These are phyloP conservation scores for Pythium aphanidermatum DNA, from an alignment of 352 stramenopile species.

Conservation along the genomic window DNA sequence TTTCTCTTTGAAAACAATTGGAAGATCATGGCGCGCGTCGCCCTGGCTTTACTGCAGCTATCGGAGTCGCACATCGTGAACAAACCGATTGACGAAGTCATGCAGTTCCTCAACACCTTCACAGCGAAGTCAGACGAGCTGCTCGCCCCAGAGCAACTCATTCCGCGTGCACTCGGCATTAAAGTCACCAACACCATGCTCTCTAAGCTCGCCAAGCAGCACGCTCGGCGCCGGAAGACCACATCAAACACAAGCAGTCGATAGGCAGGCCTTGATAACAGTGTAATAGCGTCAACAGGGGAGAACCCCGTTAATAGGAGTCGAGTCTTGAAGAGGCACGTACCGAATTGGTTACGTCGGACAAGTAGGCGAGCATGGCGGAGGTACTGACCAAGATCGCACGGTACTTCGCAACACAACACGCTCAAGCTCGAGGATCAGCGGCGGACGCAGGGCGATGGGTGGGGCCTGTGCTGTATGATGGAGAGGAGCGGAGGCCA, in stretches of 20 bases:
- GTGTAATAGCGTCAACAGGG: not conserved
- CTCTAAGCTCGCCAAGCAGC: slow-evolving; percentile 65
- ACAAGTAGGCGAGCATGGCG: too few species aligned
- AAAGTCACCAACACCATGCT: slow-evolving; percentile 80
- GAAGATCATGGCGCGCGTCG: slow-evolving; percentile 79
- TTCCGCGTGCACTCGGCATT: slow-evolving; percentile 44
- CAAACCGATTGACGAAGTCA: slow-evolving; percentile 77
- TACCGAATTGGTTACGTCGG: too few species aligned
- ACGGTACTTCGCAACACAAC: too few species aligned
- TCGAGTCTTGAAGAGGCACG: too few species aligned
- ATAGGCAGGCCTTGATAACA: slow-evolving; percentile 4
- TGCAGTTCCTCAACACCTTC: slow-evolving; percentile 87
- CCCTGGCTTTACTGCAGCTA: slow-evolving; percentile 62
- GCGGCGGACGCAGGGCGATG: too few species aligned
- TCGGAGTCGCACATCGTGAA: slow-evolving; percentile 53
- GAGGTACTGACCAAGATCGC: too few species aligned
- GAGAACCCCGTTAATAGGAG: too few species aligned
- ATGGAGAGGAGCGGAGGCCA: too few species aligned
- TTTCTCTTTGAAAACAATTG: slow-evolving; percentile 82
- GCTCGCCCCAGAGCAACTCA: slow-evolving; percentile 40
- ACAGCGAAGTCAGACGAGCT: slow-evolving; percentile 42
- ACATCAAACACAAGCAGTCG: too few species aligned
- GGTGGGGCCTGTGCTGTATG: too few species aligned
- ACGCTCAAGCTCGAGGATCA: too few species aligned
- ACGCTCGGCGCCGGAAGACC: slow-evolving; percentile 43